These are phyloP conservation scores for Tetrapisispora phaffii DNA, from an alignment of 805 yeast species.

Conservation along the genomic window DNA sequence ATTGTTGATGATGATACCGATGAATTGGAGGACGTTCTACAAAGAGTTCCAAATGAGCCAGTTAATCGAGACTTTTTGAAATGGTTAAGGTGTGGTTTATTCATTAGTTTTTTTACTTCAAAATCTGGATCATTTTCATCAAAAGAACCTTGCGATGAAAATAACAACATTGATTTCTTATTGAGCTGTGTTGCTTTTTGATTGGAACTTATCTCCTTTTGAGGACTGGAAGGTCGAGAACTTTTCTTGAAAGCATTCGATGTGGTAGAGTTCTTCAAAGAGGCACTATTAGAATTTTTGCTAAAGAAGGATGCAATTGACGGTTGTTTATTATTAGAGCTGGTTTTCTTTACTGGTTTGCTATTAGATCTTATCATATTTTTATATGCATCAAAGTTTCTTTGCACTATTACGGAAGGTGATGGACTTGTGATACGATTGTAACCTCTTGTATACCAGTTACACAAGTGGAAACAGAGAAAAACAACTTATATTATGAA, in stretches of 20 bases:
- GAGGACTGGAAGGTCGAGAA: background rate
- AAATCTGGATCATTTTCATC: slow-evolving; percentile 25
- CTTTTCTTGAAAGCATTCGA: background rate
- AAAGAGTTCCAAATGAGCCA: background rate
- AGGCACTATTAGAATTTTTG: background rate
- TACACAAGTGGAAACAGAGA: too few species aligned
- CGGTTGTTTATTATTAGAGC: background rate
- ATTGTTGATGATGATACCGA: slow-evolving; percentile 1
- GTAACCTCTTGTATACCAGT: too few species aligned
- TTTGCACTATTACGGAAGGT: too few species aligned
- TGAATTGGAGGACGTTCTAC: background rate
- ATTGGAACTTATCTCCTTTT: background rate
- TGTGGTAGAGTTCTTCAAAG: background rate
- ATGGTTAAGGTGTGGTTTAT: slow-evolving; percentile 17
- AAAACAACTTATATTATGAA: too few species aligned
- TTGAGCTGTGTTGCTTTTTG: background rate
- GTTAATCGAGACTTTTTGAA: slow-evolving; percentile 12
- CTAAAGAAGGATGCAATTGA: slow-evolving; percentile 10
- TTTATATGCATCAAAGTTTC: too few species aligned
- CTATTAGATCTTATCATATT: slow-evolving; percentile 3
- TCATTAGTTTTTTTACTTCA: slow-evolving; percentile 14
- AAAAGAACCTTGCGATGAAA: slow-evolving; percentile 26
- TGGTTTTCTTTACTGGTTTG: background rate
- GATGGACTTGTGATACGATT: too few species aligned
- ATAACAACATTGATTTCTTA: slow-evolving; percentile 4